phyloP scores from a whole-genome alignment of 169 alveolate genomes.

The Babesia ovis region DNA sequence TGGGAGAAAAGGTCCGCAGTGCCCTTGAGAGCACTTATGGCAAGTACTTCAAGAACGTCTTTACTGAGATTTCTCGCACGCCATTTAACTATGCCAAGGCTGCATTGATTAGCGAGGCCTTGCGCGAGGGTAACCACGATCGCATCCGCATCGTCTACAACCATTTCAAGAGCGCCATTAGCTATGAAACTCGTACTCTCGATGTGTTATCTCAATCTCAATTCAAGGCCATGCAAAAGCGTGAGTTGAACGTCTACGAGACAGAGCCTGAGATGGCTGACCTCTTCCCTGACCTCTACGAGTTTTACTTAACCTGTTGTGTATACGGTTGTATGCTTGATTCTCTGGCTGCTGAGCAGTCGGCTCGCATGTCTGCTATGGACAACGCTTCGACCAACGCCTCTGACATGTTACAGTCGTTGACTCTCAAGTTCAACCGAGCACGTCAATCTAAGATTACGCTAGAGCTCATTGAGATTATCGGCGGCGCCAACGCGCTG shows the following conservation, averaged over 20 bases:
- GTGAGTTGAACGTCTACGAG: conserved; percentile 73
- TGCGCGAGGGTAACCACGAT: conserved; percentile 74
- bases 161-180: conserved; percentile 83
- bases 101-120: conserved; percentile 63
- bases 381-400: conserved; percentile 88
- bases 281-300: conserved; percentile 74
- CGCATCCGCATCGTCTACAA: conserved; percentile 75
- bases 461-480: conserved; percentile 90
- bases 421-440: conserved; percentile 80
- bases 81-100: conserved; percentile 81
- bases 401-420: conserved; percentile 80
- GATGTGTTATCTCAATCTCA: conserved; percentile 72
- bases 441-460: conserved; percentile 92
- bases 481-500: conserved; percentile 92
- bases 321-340: conserved; percentile 74
- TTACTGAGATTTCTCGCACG: conserved; percentile 70
- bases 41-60: conserved; percentile 48
- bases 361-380: conserved; percentile 88
- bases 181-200: conserved; percentile 79
- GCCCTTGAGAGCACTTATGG: conserved; percentile 56
- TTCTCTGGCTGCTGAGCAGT: conserved; percentile 80
- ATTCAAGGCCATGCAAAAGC: conserved; percentile 69
- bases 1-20: conserved; percentile 69
- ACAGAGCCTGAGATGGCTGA: conserved; percentile 74
- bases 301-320: conserved; percentile 74